These are phyloP conservation scores for Abortiporus biennis DNA, from an alignment of 1,284 basidiomycete genomes.

Conservation along the genomic window DNA sequence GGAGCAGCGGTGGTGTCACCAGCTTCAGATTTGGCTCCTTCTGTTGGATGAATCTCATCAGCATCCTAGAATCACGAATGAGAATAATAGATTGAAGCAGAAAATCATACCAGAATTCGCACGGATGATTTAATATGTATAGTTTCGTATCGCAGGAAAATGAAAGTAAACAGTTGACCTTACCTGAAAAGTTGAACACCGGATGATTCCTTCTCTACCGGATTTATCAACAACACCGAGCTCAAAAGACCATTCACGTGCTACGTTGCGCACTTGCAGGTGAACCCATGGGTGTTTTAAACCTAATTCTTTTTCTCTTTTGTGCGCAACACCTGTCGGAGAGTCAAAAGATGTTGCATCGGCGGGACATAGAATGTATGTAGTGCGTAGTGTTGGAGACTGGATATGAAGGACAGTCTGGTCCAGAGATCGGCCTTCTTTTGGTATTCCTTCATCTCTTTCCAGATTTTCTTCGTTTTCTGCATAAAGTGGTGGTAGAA, in stretches of 20 bases:
- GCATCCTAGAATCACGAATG: not conserved
- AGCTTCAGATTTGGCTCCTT: conserved; percentile 49
- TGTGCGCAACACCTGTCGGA: conserved; percentile 12
- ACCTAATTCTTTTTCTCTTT: conserved; percentile 51
- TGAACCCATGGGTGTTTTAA: conserved; percentile 72
- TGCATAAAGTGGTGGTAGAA: conserved; percentile 26
- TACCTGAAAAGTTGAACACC: conserved; percentile 83
- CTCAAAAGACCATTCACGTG: conserved; percentile 70
- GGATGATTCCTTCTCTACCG: conserved; percentile 54
- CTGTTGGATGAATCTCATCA: conserved; percentile 30
- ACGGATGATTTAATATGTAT: not conserved
- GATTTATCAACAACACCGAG: conserved; percentile 65
- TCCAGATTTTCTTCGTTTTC: conserved; percentile 11
- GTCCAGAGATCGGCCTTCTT: conserved; percentile 38
- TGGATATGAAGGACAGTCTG: conserved; percentile 82
- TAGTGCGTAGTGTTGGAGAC: conserved; percentile 62
- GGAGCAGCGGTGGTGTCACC: conserved; percentile 44
- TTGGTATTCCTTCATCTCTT: conserved; percentile 17
- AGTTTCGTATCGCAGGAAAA: too few species aligned
- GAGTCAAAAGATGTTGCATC: conserved; percentile 17
- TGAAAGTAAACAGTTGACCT: conserved; percentile 15
- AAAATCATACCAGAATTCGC: not conserved
- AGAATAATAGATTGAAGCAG: conserved; percentile 3
- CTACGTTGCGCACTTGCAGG: conserved; percentile 65
- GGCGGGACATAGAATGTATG: conserved; percentile 68